A percentile compares a stretch with the other conserved stretches of the same genome.
phyloP scores from a whole-genome alignment of 768 basidiomycete species.

The Tulasnella sp. region DNA sequence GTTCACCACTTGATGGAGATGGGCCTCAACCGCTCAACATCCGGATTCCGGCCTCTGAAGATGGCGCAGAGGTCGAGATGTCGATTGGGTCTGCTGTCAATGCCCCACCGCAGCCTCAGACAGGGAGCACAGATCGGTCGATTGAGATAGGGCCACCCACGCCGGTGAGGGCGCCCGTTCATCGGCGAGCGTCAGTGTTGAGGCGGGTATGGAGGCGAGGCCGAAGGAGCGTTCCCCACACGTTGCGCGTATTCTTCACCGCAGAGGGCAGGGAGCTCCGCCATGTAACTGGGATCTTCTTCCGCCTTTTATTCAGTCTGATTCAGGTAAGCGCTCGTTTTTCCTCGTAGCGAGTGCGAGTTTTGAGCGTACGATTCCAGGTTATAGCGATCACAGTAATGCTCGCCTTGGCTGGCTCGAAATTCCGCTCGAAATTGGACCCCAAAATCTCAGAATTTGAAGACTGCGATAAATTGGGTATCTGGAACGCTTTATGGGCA shows the following conservation, averaged over 20 bases:
- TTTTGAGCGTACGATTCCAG: neutral
- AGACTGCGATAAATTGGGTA: slow-evolving; percentile 25
- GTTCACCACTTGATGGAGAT: too few relatives aligned
- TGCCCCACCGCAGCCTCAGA: too few relatives aligned
- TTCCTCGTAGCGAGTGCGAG: too few relatives aligned
- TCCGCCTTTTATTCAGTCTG: neutral
- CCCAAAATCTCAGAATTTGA: slow-evolving; percentile 13
- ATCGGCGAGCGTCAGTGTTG: neutral
- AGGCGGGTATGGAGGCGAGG: too few relatives aligned
- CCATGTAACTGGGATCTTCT: neutral
- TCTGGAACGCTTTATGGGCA: slow-evolving; percentile 21
- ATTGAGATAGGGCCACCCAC: too few relatives aligned
- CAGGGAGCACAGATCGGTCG: too few relatives aligned
- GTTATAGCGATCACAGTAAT: slow-evolving; percentile 7
- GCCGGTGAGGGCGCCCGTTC: too few relatives aligned
- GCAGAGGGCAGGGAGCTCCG: slow-evolving; percentile 3
- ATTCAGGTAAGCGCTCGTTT: neutral
- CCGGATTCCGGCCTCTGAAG: neutral
- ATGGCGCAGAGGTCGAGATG: too few relatives aligned
- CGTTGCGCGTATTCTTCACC: neutral
- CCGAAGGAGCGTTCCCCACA: neutral
- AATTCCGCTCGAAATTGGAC: slow-evolving; percentile 18
- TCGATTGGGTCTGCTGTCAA: too few relatives aligned
- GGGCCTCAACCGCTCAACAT: neutral
- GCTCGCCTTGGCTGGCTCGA: neutral